Base-by-base conservation (phyloP, 371 early-diverging fungal genomes). In the Caulochytrium protostelioides region DNA sequence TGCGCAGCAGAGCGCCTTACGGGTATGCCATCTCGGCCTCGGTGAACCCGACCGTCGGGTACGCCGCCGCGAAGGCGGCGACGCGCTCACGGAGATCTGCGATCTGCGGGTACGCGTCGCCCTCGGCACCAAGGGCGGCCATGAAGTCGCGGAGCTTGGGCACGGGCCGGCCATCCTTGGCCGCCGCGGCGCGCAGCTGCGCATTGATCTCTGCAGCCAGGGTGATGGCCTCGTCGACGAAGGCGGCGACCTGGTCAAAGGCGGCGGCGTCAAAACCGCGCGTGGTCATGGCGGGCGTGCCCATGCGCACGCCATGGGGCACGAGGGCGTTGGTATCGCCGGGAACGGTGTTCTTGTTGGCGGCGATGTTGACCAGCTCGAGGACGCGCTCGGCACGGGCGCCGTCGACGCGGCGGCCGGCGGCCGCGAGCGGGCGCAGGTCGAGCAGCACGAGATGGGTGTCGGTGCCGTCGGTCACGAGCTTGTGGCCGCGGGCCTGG, bases 311-410 rank as follows among this genome's bases (percentile, higher is more conserved):
- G 38, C 97, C 99, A 36, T 86, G 79, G 15, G 98, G 99, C 22
- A 83, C 70, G 49, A 97, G 60, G 3, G 95, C 94, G 23, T 74
- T 75, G 54, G 74, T 83, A 59, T 98, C 97, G 23, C 87, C 85
- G 8, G 91, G 90, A 13, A 98, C 83, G 0, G 95, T 91, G 72
- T 98, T 97, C 70, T 97, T 97, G 75, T 98, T 98, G 28, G 86
- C 72, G 0, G 89, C 83, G 49, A 98, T 84, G 54, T 90, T 91
- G 48, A 70, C 82, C 35, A 87, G 57, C 54, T 95, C 95, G 31
- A 86, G 56, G 17, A 95, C 61, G 37, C 86, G 74, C 62, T 95
- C 92, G 2, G 86, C 83, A 35, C 89, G 78, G 3, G 90, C 84
- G 39, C 95, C 95, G 44, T 87, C 89, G 35, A 89, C 65, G 6